Base-by-base conservation (phyloP, 352 stramenopile species). In the Aphanomyces cochlioides region DNA sequence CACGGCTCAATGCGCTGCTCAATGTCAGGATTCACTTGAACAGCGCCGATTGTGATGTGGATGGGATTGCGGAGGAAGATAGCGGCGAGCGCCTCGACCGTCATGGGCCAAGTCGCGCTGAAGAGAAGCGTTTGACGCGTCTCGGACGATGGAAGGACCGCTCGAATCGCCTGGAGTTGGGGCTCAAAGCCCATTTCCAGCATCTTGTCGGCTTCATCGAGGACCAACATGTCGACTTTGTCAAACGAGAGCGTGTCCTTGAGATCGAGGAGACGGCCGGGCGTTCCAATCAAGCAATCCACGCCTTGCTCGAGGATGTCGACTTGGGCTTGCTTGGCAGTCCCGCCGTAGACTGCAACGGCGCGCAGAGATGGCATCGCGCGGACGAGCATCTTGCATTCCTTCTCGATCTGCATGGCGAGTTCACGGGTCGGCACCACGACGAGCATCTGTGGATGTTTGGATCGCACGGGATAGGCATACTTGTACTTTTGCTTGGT, bases 161-260 rank as follows among this genome's bases (percentile, higher is more conserved):
- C 77, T 40, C 98, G 82, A 72, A 99, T 97, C 12, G 89, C 87
- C 83, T 98, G 93, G 10, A 99, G 92, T 38, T 98, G 94, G 54
- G 99, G 96, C 60, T 98, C 93, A 78, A 99, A 99, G 38, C 96
- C 96, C 81, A 99, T 98, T 81, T 98, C 98, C 50, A 99, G 87
- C 96, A 99, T 99, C 88, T 98, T 97, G 77, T 99, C 96, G 28
- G 96, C 96, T 79, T 99, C 96, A 67, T 99, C 96, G 34, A 99
- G 83, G 37, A 99, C 92, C 2, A 96, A 79, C 59, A 96, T 93
- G 48, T 93, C 79, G 6, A 98, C 83, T 10, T 84, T 69, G 34
- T 88, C 87, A 5, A 99, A 81, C 67, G 89, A 80, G 1, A 99
- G 79, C 70, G 95, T 95, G 64, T 98, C 75, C n/a, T 98, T 80